Conservation (phyloP, 1,284 basidiomycete species). For the Ganoderma leucocontextum region DNA sequence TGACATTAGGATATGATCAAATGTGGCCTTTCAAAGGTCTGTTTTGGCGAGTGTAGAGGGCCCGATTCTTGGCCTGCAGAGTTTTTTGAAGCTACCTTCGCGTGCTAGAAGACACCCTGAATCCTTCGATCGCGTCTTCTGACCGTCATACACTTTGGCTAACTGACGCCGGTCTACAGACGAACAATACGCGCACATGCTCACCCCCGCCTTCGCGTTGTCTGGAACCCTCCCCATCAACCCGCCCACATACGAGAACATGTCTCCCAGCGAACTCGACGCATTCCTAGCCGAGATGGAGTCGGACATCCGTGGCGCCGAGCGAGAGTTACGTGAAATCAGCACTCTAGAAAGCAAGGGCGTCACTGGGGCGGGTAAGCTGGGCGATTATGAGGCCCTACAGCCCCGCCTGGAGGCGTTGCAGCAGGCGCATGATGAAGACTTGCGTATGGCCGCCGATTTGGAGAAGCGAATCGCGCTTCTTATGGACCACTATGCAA, state of each 20-base stretch:
- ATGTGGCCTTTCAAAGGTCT: neutral
- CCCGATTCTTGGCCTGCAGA: neutral
- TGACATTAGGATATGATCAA: neutral
- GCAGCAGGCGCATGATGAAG: conserved; percentile 65
- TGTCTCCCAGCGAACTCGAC: conserved; percentile 73
- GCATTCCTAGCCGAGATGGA: conserved; percentile 80
- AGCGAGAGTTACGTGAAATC: conserved; percentile 81
- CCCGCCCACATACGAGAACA: conserved; percentile 64
- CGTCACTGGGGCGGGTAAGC: conserved; percentile 73
- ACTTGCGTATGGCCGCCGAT: conserved; percentile 57
- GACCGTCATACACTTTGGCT: conserved; percentile 11
- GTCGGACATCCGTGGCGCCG: conserved; percentile 78
- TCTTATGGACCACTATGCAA: conserved; percentile 72
- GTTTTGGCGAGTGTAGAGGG: neutral
- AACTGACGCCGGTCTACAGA: conserved; percentile 49
- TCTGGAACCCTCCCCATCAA: conserved; percentile 60
- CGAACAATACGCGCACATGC: conserved; percentile 74
- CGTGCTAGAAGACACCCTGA: neutral
- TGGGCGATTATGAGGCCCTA: conserved; percentile 72
- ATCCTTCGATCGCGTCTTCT: neutral
- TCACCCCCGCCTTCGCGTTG: conserved; percentile 77
- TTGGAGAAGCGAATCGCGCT: conserved; percentile 70
- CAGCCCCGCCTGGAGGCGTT: conserved; percentile 67
- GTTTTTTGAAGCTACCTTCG: neutral
- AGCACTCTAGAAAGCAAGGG: conserved; percentile 72